Conservation (phyloP, 495 filamentous ascomycete species). For the Cercophora scortea region DNA sequence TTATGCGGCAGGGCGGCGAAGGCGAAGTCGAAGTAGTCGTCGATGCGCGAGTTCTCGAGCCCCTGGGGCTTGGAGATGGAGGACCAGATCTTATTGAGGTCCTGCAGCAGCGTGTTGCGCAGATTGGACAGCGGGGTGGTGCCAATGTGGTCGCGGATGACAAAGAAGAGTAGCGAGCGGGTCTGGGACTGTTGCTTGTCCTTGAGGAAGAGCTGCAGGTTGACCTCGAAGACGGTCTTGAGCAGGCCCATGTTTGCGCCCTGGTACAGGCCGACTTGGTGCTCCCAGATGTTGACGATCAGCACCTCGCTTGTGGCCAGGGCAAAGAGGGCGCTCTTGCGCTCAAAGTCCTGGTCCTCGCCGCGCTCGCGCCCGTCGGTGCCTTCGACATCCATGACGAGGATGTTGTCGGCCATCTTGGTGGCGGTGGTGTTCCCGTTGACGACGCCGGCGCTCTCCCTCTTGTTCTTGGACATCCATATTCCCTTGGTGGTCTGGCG, state of each 20-base stretch:
- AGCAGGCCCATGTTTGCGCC: slow-evolving; percentile 97
- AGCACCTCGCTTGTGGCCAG: slow-evolving; percentile 96
- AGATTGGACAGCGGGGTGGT: slow-evolving; percentile 82
- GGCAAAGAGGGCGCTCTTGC: slow-evolving; percentile 94
- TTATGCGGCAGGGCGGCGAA: slow-evolving; percentile 96
- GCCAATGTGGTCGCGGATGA: slow-evolving; percentile 93
- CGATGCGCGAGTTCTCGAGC: slow-evolving; percentile 78
- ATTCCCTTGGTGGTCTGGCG: slow-evolving; percentile 98
- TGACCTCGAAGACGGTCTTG: slow-evolving; percentile 98
- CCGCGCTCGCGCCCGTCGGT: slow-evolving; percentile 94
- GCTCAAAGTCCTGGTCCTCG: slow-evolving; percentile 97
- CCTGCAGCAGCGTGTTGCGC: slow-evolving; percentile 80
- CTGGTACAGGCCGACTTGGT: slow-evolving; percentile 96
- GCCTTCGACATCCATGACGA: slow-evolving; percentile 99
- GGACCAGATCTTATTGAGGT: slow-evolving; percentile 85
- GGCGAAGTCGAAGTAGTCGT: slow-evolving; percentile 97
- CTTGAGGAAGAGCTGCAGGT: slow-evolving; percentile 91
- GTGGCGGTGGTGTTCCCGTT: slow-evolving; percentile 27
- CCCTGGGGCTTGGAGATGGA: slow-evolving; percentile 85
- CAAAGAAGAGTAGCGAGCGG: slow-evolving; percentile 92
- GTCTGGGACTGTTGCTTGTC: slow-evolving; percentile 86
- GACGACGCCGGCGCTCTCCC: slow-evolving; percentile 27
- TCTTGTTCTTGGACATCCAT: slow-evolving; percentile 97
- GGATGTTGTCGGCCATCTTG: slow-evolving; percentile 89
- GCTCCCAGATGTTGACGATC: slow-evolving; percentile 98